Conservation (phyloP, 768 basidiomycete species). For the Tephrocybe sp. region DNA sequence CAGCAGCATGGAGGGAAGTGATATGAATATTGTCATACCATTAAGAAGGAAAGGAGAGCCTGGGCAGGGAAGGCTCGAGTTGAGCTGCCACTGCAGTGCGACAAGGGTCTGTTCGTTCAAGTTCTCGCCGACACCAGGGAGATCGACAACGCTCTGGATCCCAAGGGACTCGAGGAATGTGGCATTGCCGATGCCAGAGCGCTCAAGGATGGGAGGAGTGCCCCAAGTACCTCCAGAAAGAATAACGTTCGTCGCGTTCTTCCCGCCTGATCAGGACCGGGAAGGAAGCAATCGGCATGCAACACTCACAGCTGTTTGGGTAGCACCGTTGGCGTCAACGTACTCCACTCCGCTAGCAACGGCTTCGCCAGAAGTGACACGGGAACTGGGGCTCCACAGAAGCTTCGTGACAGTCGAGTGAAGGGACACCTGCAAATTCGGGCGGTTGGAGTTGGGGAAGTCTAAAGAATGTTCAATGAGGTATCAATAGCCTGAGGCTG, state of each 20-base stretch:
- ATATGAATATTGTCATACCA: not conserved
- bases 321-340: not conserved
- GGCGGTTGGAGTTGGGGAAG: not conserved
- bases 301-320: not conserved
- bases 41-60: constrained; percentile 3
- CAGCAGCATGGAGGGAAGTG: not conserved
- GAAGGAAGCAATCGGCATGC: not conserved
- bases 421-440: not conserved
- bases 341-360: constrained; percentile 2
- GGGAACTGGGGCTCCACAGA: not conserved
- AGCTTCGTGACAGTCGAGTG: not conserved
- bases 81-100: constrained; percentile 3
- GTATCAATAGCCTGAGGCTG: not conserved
- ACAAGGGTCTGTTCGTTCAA: not conserved
- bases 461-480: not conserved
- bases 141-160: constrained; percentile 18
- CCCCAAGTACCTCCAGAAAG: not conserved
- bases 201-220: constrained; percentile 11
- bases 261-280: not conserved
- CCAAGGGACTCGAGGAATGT: constrained; percentile 15
- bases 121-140: not conserved
- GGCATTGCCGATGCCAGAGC: constrained; percentile 17
- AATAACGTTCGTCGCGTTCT: not conserved
- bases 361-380: not conserved
- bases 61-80: not conserved